Percentiles rank a stretch among this genome's conserved stretches.
These are phyloP conservation scores for Pythium graminicola DNA, from an alignment of 352 stramenopile genomes.

Conservation along the genomic window DNA sequence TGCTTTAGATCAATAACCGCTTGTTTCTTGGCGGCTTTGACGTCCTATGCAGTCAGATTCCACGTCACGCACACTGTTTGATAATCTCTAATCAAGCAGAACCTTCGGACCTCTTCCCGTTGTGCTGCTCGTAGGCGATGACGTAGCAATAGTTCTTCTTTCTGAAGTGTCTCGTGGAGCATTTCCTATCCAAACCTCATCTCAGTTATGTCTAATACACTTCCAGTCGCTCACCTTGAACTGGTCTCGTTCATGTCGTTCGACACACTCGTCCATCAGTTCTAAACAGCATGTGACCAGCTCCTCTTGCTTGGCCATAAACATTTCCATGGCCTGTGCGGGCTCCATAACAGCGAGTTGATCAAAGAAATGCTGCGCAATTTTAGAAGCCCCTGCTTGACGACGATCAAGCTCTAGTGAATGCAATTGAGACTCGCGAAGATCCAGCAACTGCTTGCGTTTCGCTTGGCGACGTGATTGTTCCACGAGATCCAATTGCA, in stretches of 20 bases:
- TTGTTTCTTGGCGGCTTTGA: conserved; percentile 8
- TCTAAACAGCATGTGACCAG: conserved; percentile 15
- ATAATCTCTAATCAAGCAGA: no score
- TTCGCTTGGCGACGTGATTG: conserved; percentile 7
- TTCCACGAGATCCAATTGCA: conserved; percentile 22
- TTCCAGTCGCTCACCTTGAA: conserved; percentile 12
- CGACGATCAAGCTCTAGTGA: conserved; percentile 30
- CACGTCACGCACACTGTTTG: no score
- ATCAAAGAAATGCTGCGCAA: conserved; percentile 42
- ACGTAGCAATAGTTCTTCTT: conserved; percentile 13
- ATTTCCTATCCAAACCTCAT: conserved; percentile 5
- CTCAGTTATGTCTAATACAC: background rate
- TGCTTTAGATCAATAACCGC: conserved; percentile 12
- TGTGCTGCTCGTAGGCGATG: conserved; percentile 14
- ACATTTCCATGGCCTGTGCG: conserved; percentile 30
- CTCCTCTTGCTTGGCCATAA: conserved; percentile 16
- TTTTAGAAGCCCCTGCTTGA: conserved; percentile 22
- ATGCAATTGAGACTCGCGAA: conserved; percentile 21
- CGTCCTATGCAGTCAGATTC: conserved; percentile 1
- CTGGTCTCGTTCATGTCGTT: conserved; percentile 9
- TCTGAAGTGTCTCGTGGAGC: conserved; percentile 11
- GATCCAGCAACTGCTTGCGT: conserved; percentile 10
- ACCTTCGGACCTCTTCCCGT: conserved; percentile 20
- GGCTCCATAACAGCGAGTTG: conserved; percentile 30
- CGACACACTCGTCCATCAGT: conserved; percentile 8